A percentile compares a stretch with the other conserved stretches of the same genome.
Evolutionary conservation across 1,284 basidiomycete genomes (phyloP).

Genomic region (Cutaneotrichosporon sp.): DNA sequence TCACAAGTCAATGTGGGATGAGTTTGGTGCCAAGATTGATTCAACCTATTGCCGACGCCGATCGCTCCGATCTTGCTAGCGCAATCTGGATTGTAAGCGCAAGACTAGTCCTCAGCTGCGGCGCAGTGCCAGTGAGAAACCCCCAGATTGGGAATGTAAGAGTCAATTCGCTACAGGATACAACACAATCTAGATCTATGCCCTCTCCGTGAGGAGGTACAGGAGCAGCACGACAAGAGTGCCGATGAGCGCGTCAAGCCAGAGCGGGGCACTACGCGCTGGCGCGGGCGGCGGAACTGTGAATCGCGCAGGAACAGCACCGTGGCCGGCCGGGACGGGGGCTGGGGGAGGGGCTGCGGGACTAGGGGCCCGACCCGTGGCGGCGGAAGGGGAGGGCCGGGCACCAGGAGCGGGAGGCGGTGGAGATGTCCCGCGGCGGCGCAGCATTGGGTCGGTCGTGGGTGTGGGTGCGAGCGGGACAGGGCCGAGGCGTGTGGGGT

Average conservation of each 20-base stretch:
- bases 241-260: slow-evolving; percentile 27
- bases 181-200: not conserved
- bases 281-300: not conserved
- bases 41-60: too few species aligned
- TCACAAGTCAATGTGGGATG: too few species aligned
- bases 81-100: too few species aligned
- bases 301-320: slow-evolving; percentile 5
- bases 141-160: not conserved
- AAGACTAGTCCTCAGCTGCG: too few species aligned
- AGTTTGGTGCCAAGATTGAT: too few species aligned
- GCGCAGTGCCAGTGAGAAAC: too few species aligned
- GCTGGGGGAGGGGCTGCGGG: not conserved
- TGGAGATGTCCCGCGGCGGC: not conserved
- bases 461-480: not conserved
- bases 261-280: slow-evolving; percentile 11
- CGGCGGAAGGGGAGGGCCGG: not conserved
- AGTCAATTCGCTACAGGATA: not conserved
- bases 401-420: not conserved
- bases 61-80: too few species aligned
- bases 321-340: slow-evolving; percentile 1
- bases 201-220: slow-evolving; percentile 15
- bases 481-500: not conserved
- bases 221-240: slow-evolving; percentile 46
- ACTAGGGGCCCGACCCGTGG: not conserved
- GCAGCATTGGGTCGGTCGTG: not conserved